Conservation (phyloP, 805 yeast species). For the Ogataea polymorpha region DNA sequence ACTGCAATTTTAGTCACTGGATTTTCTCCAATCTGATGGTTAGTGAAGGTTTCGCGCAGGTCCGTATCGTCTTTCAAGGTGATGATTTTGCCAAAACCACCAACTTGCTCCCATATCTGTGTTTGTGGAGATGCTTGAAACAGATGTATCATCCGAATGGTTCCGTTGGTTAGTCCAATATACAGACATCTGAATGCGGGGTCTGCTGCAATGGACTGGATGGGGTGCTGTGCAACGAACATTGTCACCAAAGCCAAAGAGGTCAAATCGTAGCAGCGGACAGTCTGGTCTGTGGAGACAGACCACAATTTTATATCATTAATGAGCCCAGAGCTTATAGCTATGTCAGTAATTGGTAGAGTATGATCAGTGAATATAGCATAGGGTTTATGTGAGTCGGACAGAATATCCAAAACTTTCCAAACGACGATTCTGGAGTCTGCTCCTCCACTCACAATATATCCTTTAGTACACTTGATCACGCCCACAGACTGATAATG, state of each 20-base stretch:
- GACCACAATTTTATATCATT: conserved; percentile 66
- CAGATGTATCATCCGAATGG: conserved; percentile 53
- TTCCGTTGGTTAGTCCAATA: conserved; percentile 65
- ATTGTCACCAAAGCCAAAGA: conserved; percentile 55
- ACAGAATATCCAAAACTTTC: conserved; percentile 60
- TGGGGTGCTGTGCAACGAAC: conserved; percentile 59
- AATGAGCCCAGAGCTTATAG: conserved; percentile 44
- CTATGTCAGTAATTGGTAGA: conserved; percentile 41
- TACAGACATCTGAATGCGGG: conserved; percentile 77
- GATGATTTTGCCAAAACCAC: conserved; percentile 51
- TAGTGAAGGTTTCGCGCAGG: conserved; percentile 49
- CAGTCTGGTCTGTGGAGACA: conserved; percentile 69
- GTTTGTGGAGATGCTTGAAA: conserved; percentile 36
- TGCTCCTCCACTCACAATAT: conserved; percentile 68
- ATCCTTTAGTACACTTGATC: conserved; percentile 61
- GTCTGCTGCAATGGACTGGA: conserved; percentile 61
- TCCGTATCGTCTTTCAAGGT: conserved; percentile 51
- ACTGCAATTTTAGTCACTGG: conserved; percentile 52
- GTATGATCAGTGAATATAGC: conserved; percentile 61
- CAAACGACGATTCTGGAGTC: conserved; percentile 81
- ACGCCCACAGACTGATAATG: conserved; percentile 77
- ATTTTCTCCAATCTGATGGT: conserved; percentile 38
- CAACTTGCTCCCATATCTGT: conserved; percentile 51
- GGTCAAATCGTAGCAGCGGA: conserved; percentile 63
- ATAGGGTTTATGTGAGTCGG: conserved; percentile 50